Base-by-base conservation (phyloP, 148 eudicot genomes). In the Suaeda aralocaspica region DNA sequence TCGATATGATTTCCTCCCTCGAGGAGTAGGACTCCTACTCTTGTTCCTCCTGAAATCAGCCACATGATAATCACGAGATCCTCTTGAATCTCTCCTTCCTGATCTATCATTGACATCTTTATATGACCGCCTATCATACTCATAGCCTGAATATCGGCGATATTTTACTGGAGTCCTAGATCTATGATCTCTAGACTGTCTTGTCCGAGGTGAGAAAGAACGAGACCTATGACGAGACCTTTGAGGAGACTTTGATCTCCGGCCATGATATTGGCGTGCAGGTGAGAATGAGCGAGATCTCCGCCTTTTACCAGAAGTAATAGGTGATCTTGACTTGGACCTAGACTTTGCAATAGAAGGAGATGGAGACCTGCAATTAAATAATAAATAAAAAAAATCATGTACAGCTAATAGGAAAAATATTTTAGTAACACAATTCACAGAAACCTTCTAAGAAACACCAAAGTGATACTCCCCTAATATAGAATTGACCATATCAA, bases 221-320 rank as follows among this genome's bases (percentile, higher is more conserved):
- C 85, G 85, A 56, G 85, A 82, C 26, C 80, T 82, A 74, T 62
- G 78, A 39, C 82, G 82, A 64, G 44, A 36, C 64, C 82, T 72
- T 26, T 50, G 34, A 2, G 82, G 85, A 11, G 80, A 79, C 69
- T 68, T 82, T 50, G 82, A 82, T 72, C 50, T 70, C 18, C 70
- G 73, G 41, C 28, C 50, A 19, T 74, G 62, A 65, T 25, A 53
- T 46, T 42, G 81, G 51, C 69, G 79, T 29, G 70, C 66, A 64
- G 97, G 97, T 58, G 97, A 91, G 78, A 71, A 79, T 53, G 97
- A 91, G 21, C 83, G 93, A 33, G 96, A 88, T 70, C 76, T 79
- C 55, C 76, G 77, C 70, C 88, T 85, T 65, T 67, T 72, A 56
- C 76, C 72, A 72, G 73, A 76, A 60, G 28, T 75, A 42, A 83